Conservation (phyloP, 2,329 filamentous ascomycete genomes). For the Aureobasidium sp. region DNA sequence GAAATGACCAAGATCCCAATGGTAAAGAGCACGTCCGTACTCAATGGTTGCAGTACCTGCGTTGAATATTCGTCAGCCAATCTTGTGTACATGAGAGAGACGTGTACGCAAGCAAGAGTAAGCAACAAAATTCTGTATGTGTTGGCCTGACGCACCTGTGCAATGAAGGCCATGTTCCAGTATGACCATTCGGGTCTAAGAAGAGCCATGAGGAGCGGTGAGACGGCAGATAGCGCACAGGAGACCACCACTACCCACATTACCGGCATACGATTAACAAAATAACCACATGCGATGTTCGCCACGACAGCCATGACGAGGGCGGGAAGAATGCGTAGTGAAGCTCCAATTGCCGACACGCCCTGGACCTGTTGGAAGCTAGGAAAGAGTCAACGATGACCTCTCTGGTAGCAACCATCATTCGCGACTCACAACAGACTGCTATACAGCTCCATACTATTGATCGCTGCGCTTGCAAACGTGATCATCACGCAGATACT, state of each 20-base stretch:
- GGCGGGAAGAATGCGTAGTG: slow-evolving; percentile 40
- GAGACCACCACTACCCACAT: slow-evolving; percentile 17
- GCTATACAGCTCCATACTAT: slow-evolving; percentile 31
- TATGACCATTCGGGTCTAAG: slow-evolving; percentile 44
- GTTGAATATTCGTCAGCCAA: slow-evolving; percentile 19
- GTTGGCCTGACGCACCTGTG: slow-evolving; percentile 35
- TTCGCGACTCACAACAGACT: slow-evolving; percentile 29
- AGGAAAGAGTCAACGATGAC: not conserved
- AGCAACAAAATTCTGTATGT: no score
- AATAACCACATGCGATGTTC: slow-evolving; percentile 20
- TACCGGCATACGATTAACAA: slow-evolving; percentile 20
- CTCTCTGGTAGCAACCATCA: not conserved
- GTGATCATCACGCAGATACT: slow-evolving; percentile 44
- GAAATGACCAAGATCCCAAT: slow-evolving; percentile 39
- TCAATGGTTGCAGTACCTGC: not conserved
- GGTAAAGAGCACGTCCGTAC: slow-evolving; percentile 38
- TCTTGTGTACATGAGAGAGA: no score
- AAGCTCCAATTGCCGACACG: slow-evolving; percentile 19
- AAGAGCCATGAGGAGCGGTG: slow-evolving; percentile 51
- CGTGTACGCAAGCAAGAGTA: no score
- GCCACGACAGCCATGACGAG: slow-evolving; percentile 39
- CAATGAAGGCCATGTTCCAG: slow-evolving; percentile 33
- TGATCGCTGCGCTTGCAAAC: slow-evolving; percentile 33
- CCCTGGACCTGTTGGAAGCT: slow-evolving; percentile 24
- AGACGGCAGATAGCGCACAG: slow-evolving; percentile 33